Conservation (phyloP, 768 basidiomycete genomes). For the Epithele typhae region DNA sequence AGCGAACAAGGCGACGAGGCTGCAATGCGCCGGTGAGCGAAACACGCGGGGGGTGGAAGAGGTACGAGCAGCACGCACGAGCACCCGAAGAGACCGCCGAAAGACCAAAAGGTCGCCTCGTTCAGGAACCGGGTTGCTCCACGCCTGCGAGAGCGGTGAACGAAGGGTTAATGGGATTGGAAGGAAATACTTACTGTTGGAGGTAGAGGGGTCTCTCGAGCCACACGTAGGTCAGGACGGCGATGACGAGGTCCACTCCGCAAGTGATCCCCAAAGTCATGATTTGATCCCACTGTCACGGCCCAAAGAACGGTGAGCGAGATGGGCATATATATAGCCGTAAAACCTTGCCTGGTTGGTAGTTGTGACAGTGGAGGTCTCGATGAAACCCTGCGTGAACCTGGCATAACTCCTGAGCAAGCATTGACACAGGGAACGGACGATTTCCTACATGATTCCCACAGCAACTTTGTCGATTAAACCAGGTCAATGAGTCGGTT, state of each 20-base stretch:
- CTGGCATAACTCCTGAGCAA: too few relatives aligned
- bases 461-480: too few relatives aligned
- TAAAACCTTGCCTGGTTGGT: background rate
- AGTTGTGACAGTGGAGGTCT: too few relatives aligned
- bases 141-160: background rate
- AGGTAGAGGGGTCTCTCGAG: conserved; percentile 3
- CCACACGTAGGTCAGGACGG: conserved; percentile 1
- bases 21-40: background rate
- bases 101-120: conserved; percentile 6
- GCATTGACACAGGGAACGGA: too few relatives aligned
- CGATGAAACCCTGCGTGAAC: too few relatives aligned
- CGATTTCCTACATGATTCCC: too few relatives aligned
- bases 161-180: too few relatives aligned
- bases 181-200: background rate
- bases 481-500: too few relatives aligned
- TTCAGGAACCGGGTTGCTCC: background rate
- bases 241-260: conserved; percentile 1
- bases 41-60: background rate
- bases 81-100: conserved; percentile 8
- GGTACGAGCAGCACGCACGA: background rate
- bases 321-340: background rate
- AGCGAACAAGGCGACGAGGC: conserved; percentile 3
- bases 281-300: conserved; percentile 8
- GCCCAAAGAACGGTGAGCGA: too few relatives aligned
- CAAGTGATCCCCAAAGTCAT: background rate